These are phyloP conservation scores for Ceratocystis variospora DNA, from an alignment of 2,329 filamentous ascomycete species.

Conservation along the genomic window DNA sequence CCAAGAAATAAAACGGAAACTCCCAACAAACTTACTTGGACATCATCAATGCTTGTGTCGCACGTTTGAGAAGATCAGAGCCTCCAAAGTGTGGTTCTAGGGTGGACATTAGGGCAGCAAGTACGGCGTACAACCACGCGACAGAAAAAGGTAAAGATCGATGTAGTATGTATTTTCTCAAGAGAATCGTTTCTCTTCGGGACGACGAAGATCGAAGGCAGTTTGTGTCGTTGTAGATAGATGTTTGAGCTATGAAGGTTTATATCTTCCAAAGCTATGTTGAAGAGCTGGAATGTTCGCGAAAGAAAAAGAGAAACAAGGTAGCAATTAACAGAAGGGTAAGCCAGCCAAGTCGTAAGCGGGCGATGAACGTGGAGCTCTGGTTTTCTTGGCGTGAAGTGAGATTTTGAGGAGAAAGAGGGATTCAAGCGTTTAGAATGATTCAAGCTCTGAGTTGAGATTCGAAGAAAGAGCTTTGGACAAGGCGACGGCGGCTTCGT, in stretches of 20 bases:
- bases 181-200: no score
- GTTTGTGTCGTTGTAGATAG: no score
- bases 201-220: no score
- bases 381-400: no score
- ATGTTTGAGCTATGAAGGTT: no score
- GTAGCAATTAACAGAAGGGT: no score
- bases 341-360: no score
- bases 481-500: not conserved
- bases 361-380: no score
- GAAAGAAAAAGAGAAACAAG: no score
- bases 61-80: slow-evolving; percentile 44
- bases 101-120: slow-evolving; percentile 10
- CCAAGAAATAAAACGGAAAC: slow-evolving; percentile 21
- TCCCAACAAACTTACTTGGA: slow-evolving; percentile 38
- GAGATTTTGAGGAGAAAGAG: no score
- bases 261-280: no score
- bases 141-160: not conserved
- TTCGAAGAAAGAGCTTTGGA: not conserved
- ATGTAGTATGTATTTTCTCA: not conserved
- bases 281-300: no score
- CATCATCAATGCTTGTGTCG: slow-evolving; percentile 51
- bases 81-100: slow-evolving; percentile 28
- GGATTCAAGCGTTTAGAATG: not conserved
- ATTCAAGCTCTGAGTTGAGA: not conserved
- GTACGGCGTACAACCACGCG: not conserved